Conservation (phyloP, 2,329 filamentous ascomycete species). For the Neurospora crassa region DNA sequence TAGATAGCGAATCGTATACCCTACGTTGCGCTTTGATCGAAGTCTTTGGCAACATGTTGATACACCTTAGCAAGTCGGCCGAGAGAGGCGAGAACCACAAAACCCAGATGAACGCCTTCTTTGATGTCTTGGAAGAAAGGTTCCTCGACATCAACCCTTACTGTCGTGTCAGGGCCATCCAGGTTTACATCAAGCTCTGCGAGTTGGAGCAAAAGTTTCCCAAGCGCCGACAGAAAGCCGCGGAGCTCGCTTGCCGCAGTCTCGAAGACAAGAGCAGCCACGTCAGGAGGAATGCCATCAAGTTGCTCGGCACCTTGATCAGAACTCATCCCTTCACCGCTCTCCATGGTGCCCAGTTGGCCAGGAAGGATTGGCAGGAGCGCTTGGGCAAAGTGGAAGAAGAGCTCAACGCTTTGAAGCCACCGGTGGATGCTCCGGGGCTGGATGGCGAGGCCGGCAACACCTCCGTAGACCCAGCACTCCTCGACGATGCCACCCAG, state of each 20-base stretch:
- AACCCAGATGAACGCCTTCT: constrained; percentile 91
- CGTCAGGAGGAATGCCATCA: constrained; percentile 89
- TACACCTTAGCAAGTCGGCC: constrained; percentile 81
- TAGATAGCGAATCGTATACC: constrained; percentile 96
- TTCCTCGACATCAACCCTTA: constrained; percentile 97
- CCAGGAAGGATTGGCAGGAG: constrained; percentile 74
- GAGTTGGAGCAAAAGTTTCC: constrained; percentile 95
- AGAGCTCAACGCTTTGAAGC: constrained; percentile 72
- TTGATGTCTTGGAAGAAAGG: constrained; percentile 90
- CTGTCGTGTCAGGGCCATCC: constrained; percentile 81
- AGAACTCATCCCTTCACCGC: constrained; percentile 91
- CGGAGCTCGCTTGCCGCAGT: constrained; percentile 79
- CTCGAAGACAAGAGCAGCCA: constrained; percentile 98
- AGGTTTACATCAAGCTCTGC: constrained; percentile 86
- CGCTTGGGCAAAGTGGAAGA: constrained; percentile 74
- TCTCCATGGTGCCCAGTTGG: constrained; percentile 80
- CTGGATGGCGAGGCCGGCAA: constrained; percentile 60
- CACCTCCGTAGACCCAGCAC: constrained; percentile 60
- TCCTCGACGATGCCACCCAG: constrained; percentile 85
- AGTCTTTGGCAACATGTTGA: constrained; percentile 91
- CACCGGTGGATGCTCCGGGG: constrained; percentile 63
- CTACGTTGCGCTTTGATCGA: constrained; percentile 90
- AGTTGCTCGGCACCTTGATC: constrained; percentile 77
- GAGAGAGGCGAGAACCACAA: constrained; percentile 90
- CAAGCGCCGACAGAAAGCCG: constrained; percentile 78